These are phyloP conservation scores for Plectranthus barbatus DNA, from an alignment of 257 asterid species.

Conservation along the genomic window DNA sequence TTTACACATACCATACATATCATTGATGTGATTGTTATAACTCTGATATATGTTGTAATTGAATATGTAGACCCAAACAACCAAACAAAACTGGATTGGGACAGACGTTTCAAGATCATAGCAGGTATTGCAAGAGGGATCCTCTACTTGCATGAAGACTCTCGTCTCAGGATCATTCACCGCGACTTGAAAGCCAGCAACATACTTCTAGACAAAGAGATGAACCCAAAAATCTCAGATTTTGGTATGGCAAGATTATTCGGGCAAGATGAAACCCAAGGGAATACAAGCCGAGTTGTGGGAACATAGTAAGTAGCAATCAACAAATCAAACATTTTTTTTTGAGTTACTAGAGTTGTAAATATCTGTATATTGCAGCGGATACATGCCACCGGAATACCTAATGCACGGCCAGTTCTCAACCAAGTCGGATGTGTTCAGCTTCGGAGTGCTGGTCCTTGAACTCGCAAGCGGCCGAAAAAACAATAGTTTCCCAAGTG, in stretches of 20 bases:
- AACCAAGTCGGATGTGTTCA: too few relatives aligned
- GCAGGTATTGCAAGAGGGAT: slow-evolving; percentile 32
- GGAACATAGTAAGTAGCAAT: slow-evolving; percentile 47
- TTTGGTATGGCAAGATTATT: too few relatives aligned
- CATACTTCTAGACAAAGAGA: slow-evolving; percentile 22
- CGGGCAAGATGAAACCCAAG: slow-evolving; percentile 28
- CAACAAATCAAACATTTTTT: not conserved
- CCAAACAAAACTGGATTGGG: slow-evolving; percentile 14
- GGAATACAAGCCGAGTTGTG: slow-evolving; percentile 24
- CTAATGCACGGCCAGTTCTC: too few relatives aligned
- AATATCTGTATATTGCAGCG: slow-evolving; percentile 16
- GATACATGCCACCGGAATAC: too few relatives aligned
- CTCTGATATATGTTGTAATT: not conserved
- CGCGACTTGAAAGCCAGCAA: too few relatives aligned
- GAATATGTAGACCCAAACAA: not conserved
- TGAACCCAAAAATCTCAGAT: slow-evolving; percentile 30
- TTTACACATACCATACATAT: not conserved
- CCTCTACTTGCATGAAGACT: too few relatives aligned
- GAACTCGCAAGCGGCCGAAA: slow-evolving; percentile 37
- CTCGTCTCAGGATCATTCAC: too few relatives aligned
- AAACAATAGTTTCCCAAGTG: slow-evolving; percentile 7
- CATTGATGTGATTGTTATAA: not conserved
- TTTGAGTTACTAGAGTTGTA: not conserved
- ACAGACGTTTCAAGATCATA: too few relatives aligned
- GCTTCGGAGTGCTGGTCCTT: slow-evolving; percentile 40